Evolutionary conservation across 2,329 filamentous ascomycete genomes (phyloP), one percentile per base, ranked within the genome.

Genomic region (Cytospora chrysosperma): DNA sequence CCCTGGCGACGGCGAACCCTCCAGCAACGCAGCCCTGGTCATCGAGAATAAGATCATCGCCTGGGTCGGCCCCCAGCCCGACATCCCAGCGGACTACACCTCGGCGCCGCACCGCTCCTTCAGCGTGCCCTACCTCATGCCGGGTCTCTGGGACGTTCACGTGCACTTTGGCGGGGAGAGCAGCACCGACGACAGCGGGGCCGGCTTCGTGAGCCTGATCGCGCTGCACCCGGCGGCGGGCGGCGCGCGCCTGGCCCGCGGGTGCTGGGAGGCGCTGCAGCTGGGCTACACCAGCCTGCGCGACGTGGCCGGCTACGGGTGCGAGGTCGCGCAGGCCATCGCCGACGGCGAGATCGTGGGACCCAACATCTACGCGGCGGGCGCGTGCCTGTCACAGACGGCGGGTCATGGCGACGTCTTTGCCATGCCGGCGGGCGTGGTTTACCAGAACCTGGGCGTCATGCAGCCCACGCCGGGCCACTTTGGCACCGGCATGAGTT

Each of bases 251-350:
- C 68, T 76, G 4, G 67, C 74, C 0, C 69, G 70, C 57, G 70
- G 73, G 6, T 76, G 76, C 68, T 75, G 74, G 73, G 72, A 75
- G 62, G 74, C 75, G 0, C 62, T 79, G 7, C 74, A 78, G 71
- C 73, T 75, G 10, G 74, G 73, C 0, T 76, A 75, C 66, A 76
- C 74, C 8, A 75, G 74, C 53, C 58, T 76, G 47, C 71, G 74
- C 49, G 74, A 76, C 65, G 69, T 75, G 3, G 74, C 71, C 0
- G 74, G 74, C 37, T 70, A 66, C 57, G 74, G 74, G 13, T 74
- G 72, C 67, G 74, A 75, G 69, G 57, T 75, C 1, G 67, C 67
- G 13, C 69, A 67, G 30, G 73, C 73, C 6, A 69, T 75, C 37
- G 68, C 70, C 27, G 73, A 74, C 53, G 72, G 73, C 34, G 70